A percentile compares a stretch with the other conserved stretches of the same genome.
These are phyloP conservation scores for Cryptosporidium muris DNA, from an alignment of 169 alveolate species.

Conservation along the genomic window DNA sequence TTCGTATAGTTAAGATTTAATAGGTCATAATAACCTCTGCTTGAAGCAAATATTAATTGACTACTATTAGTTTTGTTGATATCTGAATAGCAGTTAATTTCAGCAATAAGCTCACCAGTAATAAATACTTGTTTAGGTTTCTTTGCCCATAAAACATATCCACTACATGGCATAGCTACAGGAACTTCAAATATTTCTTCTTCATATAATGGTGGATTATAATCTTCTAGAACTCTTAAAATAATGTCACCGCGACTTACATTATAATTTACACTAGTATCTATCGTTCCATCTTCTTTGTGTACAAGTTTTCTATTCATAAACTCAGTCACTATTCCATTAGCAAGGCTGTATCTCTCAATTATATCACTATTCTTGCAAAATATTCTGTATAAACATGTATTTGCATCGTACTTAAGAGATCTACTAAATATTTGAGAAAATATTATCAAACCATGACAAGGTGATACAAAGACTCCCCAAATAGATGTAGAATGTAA, in stretches of 20 bases:
- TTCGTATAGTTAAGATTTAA: background rate
- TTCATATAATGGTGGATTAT: slow-evolving; percentile 41
- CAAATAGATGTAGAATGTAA: background rate
- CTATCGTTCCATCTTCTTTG: background rate
- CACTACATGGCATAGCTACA: slow-evolving; percentile 57
- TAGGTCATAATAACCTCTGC: slow-evolving; percentile 48
- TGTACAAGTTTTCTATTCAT: slow-evolving; percentile 15
- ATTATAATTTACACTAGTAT: slow-evolving; percentile 1
- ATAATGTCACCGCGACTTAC: slow-evolving; percentile 28
- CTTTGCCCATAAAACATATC: slow-evolving; percentile 44
- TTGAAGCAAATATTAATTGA: slow-evolving; percentile 24
- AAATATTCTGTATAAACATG: slow-evolving; percentile 13
- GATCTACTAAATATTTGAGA: background rate
- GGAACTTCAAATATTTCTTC: slow-evolving; percentile 31
- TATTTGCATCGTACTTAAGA: background rate
- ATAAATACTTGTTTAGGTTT: slow-evolving; percentile 29
- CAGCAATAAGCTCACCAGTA: slow-evolving; percentile 38
- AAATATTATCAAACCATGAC: slow-evolving; percentile 32
- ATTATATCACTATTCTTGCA: slow-evolving; percentile 21
- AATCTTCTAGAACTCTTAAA: slow-evolving; percentile 21
- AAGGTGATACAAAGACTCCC: slow-evolving; percentile 54
- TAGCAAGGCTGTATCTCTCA: slow-evolving; percentile 40
- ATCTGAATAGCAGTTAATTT: slow-evolving; percentile 8
- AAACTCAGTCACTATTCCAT: slow-evolving; percentile 38
- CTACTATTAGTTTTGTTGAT: background rate